phyloP scores from a whole-genome alignment of 139 green algal species.

The Desmodesmus armatus region DNA sequence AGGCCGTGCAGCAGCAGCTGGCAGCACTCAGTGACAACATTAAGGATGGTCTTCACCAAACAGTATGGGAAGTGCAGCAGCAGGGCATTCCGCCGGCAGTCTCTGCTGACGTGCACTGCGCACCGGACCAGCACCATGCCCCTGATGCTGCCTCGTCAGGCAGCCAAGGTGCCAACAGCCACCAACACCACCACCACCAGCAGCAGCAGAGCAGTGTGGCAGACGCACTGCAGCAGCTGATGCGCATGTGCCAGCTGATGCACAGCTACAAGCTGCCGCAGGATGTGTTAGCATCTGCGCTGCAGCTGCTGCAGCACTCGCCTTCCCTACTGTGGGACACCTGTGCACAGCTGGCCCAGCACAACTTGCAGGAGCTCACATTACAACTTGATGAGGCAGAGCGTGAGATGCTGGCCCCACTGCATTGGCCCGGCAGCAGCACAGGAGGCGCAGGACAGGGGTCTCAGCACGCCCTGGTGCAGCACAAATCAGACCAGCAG shows the following conservation, averaged over 20 bases:
- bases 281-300: neutral
- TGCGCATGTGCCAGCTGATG: neutral
- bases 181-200: neutral
- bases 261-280: constrained; percentile 2
- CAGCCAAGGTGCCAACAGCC: neutral
- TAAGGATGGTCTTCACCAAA: neutral
- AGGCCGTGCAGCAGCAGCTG: neutral
- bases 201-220: neutral
- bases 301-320: constrained; percentile 24
- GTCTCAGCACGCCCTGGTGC: too few species aligned
- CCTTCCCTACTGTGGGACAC: constrained; percentile 2
- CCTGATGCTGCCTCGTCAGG: neutral
- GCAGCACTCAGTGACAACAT: neutral
- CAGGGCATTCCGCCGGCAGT: neutral
- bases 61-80: neutral
- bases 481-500: too few species aligned
- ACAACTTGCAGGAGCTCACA: too few species aligned
- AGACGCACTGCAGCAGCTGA: neutral
- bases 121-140: neutral
- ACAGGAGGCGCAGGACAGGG: too few species aligned
- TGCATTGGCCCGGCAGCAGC: too few species aligned
- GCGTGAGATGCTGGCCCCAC: too few species aligned
- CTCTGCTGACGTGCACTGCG: neutral
- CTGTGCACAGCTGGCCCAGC: constrained; percentile 24
- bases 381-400: too few species aligned